Evolutionary conservation across 495 filamentous ascomycete species (phyloP).

Genomic region (Daldinia childiae): DNA sequence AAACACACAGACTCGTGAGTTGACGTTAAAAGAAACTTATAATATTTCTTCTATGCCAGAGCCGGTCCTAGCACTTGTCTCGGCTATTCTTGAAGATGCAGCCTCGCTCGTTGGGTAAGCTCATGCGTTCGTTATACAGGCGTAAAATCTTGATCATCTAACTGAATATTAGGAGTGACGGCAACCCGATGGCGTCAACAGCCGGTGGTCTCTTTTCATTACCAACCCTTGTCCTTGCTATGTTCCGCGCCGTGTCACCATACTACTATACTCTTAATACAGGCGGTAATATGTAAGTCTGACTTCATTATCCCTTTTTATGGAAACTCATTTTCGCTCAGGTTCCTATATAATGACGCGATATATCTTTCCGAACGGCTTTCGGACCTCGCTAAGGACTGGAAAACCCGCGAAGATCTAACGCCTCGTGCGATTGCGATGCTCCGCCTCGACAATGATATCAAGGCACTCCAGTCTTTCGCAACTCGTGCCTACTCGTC

Average conservation of each 20-base stretch:
- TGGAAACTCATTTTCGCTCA: slow-evolving; percentile 42
- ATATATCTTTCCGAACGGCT: slow-evolving; percentile 78
- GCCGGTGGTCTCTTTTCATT: slow-evolving; percentile 79
- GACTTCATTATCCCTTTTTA: background rate
- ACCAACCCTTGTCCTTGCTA: slow-evolving; percentile 83
- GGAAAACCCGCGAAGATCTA: slow-evolving; percentile 57
- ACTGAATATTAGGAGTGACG: slow-evolving; percentile 45
- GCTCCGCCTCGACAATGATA: slow-evolving; percentile 72
- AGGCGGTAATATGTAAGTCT: slow-evolving; percentile 76
- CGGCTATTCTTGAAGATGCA: slow-evolving; percentile 74
- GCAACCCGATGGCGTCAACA: slow-evolving; percentile 70
- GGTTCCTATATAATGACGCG: slow-evolving; percentile 92
- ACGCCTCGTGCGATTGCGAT: slow-evolving; percentile 58
- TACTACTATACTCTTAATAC: slow-evolving; percentile 74
- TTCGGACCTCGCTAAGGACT: slow-evolving; percentile 64
- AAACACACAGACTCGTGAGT: slow-evolving; percentile 50
- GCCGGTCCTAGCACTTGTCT: slow-evolving; percentile 74
- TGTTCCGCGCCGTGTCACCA: slow-evolving; percentile 88
- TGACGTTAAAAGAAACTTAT: slow-evolving; percentile 87
- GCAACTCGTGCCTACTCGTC: slow-evolving; percentile 85
- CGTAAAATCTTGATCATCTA: slow-evolving; percentile 21
- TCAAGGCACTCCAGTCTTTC: slow-evolving; percentile 76
- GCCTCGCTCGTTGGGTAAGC: slow-evolving; percentile 67
- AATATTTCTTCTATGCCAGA: slow-evolving; percentile 87
- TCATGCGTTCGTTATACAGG: background rate